Conservation (phyloP, 768 basidiomycete genomes). For the Butyriboletus loyo region DNA sequence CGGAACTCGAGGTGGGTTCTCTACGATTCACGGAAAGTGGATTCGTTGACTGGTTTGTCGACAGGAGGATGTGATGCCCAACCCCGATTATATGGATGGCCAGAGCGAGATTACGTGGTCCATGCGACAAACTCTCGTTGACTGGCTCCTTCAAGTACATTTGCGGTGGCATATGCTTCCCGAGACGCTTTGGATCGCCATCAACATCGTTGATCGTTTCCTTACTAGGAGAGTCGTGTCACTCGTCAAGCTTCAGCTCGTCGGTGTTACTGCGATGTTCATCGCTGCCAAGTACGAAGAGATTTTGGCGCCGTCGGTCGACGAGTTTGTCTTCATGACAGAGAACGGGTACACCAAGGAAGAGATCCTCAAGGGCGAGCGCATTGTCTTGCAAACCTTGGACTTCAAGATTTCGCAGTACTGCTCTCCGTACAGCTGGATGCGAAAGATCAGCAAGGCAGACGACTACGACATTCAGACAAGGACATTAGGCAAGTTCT, state of each 20-base stretch:
- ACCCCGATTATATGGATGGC: constrained; percentile 87
- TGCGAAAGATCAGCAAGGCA: constrained; percentile 96
- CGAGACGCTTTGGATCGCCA: constrained; percentile 97
- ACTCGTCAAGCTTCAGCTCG: constrained; percentile 88
- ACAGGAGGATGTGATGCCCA: constrained; percentile 86
- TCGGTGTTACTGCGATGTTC: constrained; percentile 99
- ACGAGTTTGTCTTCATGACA: constrained; percentile 99
- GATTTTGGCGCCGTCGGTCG: constrained; percentile 92
- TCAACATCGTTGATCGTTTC: constrained; percentile 96
- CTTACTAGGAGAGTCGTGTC: constrained; percentile 85
- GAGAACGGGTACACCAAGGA: constrained; percentile 92
- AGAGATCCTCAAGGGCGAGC: constrained; percentile 97
- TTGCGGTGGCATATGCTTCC: constrained; percentile 98
- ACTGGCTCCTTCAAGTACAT: constrained; percentile 98
- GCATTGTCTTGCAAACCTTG: constrained; percentile 91
- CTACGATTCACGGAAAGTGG: not conserved
- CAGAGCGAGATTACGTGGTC: constrained; percentile 91
- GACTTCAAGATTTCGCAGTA: constrained; percentile 96
- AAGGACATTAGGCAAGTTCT: constrained; percentile 93
- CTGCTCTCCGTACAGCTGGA: constrained; percentile 99
- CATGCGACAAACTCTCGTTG: constrained; percentile 95
- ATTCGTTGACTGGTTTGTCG: constrained; percentile 21
- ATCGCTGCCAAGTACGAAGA: constrained; percentile 99
- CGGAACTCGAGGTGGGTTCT: constrained; percentile 75
- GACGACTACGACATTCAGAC: constrained; percentile 99